Evolutionary conservation across 2,329 filamentous ascomycete species (phyloP), one percentile per base, ranked within the genome.

Genomic region (Orbilia quercus): DNA sequence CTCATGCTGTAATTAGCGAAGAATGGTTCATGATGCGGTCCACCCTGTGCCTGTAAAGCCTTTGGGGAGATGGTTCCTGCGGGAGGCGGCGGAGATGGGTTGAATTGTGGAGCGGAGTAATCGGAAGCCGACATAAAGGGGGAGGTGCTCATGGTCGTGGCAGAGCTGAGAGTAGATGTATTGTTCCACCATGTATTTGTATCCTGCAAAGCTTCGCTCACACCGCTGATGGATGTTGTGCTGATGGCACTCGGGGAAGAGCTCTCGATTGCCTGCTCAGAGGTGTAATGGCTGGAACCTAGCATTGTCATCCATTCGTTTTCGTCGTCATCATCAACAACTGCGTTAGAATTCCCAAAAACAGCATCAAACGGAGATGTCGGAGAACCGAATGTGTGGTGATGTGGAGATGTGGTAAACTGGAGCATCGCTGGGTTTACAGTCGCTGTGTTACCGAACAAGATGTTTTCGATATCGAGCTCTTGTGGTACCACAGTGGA

Each of bases 221-320:
- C 91, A 55, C 90, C 91, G 80, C 91, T 94, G 79, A 96, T 93
- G 81, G 93, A 98, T 70, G 91, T 91, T 45, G 91, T 96, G 82
- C 94, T 98, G 80, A 98, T 94, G 50, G 92, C 92, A 7, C 95
- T 98, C 14, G 95, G 95, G 12, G 95, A 98, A 9, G 95, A 98
- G 70, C 91, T 92, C 78, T 96, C 94, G 60, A 97, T 87, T 25
- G 91, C 76, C 70, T 76, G 62, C 51, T 76, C 58, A 60, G 66
- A 70, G 51, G 74, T 20, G 28, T 74, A 69, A 12, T 76, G 48
- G 48, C 71, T 50, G 51, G 71, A 45, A 16, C 76, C 76, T 16
- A 77, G 59, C 73, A 90, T 90, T 70, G 89, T 89, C 82, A 88
- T 87, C 92, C 92, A 98, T 77, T 92, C 90, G 79, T 95, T 91